Evolutionary conservation across 2,329 filamentous ascomycete genomes (phyloP).

Genomic region (Monilinia laxa): DNA sequence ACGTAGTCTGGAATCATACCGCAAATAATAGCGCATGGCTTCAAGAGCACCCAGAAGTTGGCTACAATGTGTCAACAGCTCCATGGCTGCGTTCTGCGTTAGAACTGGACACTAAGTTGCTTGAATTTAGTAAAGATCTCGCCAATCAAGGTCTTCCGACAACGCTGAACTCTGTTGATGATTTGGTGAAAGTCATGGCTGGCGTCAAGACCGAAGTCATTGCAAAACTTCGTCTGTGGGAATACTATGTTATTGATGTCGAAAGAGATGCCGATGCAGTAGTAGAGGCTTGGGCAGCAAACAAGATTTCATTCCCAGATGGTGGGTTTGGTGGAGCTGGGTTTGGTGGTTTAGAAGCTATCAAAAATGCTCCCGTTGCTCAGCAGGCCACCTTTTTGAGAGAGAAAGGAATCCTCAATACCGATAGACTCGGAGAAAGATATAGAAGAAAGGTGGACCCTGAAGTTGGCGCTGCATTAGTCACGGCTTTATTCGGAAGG

Average conservation of each 20-base stretch:
- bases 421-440: constrained; percentile 74
- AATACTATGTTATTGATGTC: constrained; percentile 85
- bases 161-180: constrained; percentile 66
- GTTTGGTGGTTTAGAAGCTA: constrained; percentile 51
- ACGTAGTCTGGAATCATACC: constrained; percentile 98
- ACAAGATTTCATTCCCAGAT: constrained; percentile 55
- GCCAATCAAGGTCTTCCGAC: constrained; percentile 71
- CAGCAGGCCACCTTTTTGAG: constrained; percentile 57
- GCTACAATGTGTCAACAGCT: constrained; percentile 90
- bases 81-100: constrained; percentile 73
- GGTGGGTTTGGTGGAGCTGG: constrained; percentile 50
- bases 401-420: constrained; percentile 67
- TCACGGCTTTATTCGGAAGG: constrained; percentile 67
- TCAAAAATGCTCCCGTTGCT: constrained; percentile 55
- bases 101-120: constrained; percentile 74
- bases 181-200: constrained; percentile 79
- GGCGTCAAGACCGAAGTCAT: constrained; percentile 80
- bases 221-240: constrained; percentile 77
- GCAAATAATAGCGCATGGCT: constrained; percentile 95
- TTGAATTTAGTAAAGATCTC: constrained; percentile 63
- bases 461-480: constrained; percentile 64
- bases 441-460: constrained; percentile 72
- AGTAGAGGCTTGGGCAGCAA: constrained; percentile 68
- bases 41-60: constrained; percentile 88
- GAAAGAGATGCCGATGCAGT: constrained; percentile 68